A percentile compares a stretch with the other conserved stretches of the same genome.
phyloP scores from a whole-genome alignment of 2,329 filamentous ascomycete genomes.

The Paecilomyces fulvus region DNA sequence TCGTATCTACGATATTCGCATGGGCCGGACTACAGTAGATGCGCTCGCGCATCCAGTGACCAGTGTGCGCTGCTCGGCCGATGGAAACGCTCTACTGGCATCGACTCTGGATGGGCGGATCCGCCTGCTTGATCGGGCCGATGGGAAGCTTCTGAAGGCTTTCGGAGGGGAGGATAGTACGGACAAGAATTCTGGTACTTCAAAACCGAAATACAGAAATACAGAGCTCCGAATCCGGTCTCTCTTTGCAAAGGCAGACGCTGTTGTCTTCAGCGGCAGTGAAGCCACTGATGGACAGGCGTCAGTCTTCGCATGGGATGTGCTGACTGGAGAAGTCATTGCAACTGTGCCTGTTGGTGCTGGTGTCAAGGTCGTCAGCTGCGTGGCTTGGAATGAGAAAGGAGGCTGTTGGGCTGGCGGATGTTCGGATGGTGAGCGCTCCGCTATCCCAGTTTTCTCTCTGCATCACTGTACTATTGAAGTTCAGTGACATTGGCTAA shows the following conservation, averaged over 20 bases:
- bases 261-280: slow-evolving; percentile 70
- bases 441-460: not conserved
- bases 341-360: slow-evolving; percentile 47
- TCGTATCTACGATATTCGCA: slow-evolving; percentile 72
- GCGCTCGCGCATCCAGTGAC: slow-evolving; percentile 63
- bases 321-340: slow-evolving; percentile 61
- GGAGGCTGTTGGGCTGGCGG: slow-evolving; percentile 32
- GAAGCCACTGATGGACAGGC: slow-evolving; percentile 45
- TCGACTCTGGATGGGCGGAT: slow-evolving; percentile 68
- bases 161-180: slow-evolving; percentile 52
- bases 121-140: slow-evolving; percentile 69
- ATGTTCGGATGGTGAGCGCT: slow-evolving; percentile 33
- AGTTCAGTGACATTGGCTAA: not conserved
- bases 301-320: slow-evolving; percentile 62
- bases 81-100: slow-evolving; percentile 66
- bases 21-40: slow-evolving; percentile 62
- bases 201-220: slow-evolving; percentile 45
- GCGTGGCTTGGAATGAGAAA: slow-evolving; percentile 38
- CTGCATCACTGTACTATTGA: not conserved
- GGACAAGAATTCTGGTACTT: slow-evolving; percentile 14
- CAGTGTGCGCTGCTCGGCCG: slow-evolving; percentile 60
- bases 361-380: slow-evolving; percentile 36
- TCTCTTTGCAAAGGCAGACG: slow-evolving; percentile 66
- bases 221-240: slow-evolving; percentile 66
- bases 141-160: slow-evolving; percentile 63